Evolutionary conservation across 2,329 filamentous ascomycete species (phyloP).

Genomic region (Orbilia javanica): DNA sequence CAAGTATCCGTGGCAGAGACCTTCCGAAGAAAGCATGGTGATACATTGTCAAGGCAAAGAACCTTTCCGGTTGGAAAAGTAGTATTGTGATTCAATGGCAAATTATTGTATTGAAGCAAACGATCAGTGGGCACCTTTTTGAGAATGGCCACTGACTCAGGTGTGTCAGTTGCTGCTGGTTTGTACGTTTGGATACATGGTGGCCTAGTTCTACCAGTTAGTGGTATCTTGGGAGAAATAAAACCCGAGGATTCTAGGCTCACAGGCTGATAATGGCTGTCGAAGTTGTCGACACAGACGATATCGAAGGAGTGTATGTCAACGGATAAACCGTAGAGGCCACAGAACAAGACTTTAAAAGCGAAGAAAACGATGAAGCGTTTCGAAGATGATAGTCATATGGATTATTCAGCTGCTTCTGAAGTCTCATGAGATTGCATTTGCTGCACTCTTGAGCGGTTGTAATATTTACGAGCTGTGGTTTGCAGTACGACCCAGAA

Average conservation of each 20-base stretch:
- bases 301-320: not conserved
- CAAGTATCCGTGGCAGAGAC: not conserved
- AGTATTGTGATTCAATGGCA: not conserved
- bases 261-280: not conserved
- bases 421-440: constrained; percentile 3
- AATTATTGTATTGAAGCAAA: not conserved
- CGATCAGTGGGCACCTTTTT: not conserved
- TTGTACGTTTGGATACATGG: not conserved
- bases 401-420: not conserved
- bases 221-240: not conserved
- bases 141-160: not conserved
- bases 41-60: constrained; percentile 3
- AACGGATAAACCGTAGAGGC: not conserved
- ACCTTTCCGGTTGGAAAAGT: not conserved
- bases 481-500: not conserved
- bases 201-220: not conserved
- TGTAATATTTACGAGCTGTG: not conserved
- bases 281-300: not conserved
- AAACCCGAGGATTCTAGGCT: not conserved
- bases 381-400: not conserved
- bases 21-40: not conserved
- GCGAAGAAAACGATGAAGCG: constrained; percentile 1
- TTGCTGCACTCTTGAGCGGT: not conserved
- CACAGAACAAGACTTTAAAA: not conserved
- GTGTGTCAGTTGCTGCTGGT: not conserved